A percentile compares a stretch with the other conserved stretches of the same genome.
These are phyloP conservation scores for Colletotrichum caudatum DNA, from an alignment of 2,329 filamentous ascomycete species.

Conservation along the genomic window DNA sequence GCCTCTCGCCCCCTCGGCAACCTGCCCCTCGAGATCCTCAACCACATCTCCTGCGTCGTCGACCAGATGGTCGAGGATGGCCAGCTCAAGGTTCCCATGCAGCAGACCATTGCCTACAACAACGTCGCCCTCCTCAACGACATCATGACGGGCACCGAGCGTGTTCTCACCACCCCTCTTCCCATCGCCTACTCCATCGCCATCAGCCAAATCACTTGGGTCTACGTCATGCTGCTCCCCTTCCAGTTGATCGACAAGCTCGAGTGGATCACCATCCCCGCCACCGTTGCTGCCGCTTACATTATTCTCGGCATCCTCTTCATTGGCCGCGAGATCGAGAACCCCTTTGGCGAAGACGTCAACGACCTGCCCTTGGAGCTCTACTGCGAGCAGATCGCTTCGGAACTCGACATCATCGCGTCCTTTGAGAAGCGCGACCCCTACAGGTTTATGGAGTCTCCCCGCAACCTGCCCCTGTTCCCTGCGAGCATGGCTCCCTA, in stretches of 20 bases:
- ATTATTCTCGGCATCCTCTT: conserved; percentile 82
- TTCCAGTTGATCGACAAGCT: conserved; percentile 80
- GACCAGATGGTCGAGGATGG: conserved; percentile 69
- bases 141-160: conserved; percentile 77
- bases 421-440: conserved; percentile 40
- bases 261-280: conserved; percentile 82
- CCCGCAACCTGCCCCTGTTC: conserved; percentile 66
- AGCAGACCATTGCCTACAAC: conserved; percentile 71
- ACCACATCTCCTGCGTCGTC: conserved; percentile 75
- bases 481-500: conserved; percentile 61
- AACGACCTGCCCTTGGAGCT: conserved; percentile 83
- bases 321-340: conserved; percentile 86
- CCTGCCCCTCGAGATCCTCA: conserved; percentile 84
- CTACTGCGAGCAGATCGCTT: conserved; percentile 80
- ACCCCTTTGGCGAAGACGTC: conserved; percentile 86
- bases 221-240: conserved; percentile 83
- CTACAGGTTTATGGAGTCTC: conserved; percentile 53
- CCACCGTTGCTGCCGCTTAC: conserved; percentile 78
- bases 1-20: conserved; percentile 81
- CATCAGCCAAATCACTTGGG: conserved; percentile 87
- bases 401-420: conserved; percentile 81
- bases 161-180: conserved; percentile 84
- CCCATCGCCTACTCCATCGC: conserved; percentile 87
- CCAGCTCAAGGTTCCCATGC: conserved; percentile 67
- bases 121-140: conserved; percentile 76